phyloP scores from a whole-genome alignment of 2,329 filamentous ascomycete species.

The Phyllosticta citriasiana region DNA sequence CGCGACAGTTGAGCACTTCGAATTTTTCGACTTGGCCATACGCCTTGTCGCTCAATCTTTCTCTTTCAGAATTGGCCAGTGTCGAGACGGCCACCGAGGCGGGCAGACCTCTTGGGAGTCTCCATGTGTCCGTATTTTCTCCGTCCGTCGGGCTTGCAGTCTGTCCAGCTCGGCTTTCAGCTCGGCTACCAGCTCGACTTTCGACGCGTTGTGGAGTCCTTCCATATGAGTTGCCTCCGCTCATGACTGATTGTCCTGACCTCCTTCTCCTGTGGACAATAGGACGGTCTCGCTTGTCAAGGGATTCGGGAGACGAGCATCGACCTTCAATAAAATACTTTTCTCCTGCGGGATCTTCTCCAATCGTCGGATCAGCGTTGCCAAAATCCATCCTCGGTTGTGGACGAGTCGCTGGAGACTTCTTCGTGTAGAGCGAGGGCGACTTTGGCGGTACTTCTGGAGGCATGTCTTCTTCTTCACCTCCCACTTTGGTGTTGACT shows the following conservation, averaged over 20 bases:
- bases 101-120: slow-evolving; percentile 27
- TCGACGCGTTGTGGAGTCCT: slow-evolving; percentile 17
- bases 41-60: slow-evolving; percentile 28
- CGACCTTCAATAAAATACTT: not conserved
- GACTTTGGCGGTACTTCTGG: slow-evolving; percentile 30
- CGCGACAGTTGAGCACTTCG: slow-evolving; percentile 29
- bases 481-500: slow-evolving; percentile 20
- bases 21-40: slow-evolving; percentile 30
- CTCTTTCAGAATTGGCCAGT: slow-evolving; percentile 27
- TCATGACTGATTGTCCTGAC: slow-evolving; percentile 30
- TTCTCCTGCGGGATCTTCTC: not conserved
- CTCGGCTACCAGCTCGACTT: slow-evolving; percentile 16
- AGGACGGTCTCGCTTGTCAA: not conserved
- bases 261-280: slow-evolving; percentile 8
- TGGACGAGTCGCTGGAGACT: slow-evolving; percentile 24
- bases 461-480: slow-evolving; percentile 16
- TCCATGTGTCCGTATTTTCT: slow-evolving; percentile 24
- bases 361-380: not conserved
- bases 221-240: slow-evolving; percentile 22
- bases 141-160: slow-evolving; percentile 26
- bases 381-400: slow-evolving; percentile 9
- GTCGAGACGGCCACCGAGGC: slow-evolving; percentile 24
- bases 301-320: slow-evolving; percentile 2
- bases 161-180: slow-evolving; percentile 13
- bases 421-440: slow-evolving; percentile 22